phyloP scores from a whole-genome alignment of 257 asterid genomes.

The Nyctanthes arbortristis region DNA sequence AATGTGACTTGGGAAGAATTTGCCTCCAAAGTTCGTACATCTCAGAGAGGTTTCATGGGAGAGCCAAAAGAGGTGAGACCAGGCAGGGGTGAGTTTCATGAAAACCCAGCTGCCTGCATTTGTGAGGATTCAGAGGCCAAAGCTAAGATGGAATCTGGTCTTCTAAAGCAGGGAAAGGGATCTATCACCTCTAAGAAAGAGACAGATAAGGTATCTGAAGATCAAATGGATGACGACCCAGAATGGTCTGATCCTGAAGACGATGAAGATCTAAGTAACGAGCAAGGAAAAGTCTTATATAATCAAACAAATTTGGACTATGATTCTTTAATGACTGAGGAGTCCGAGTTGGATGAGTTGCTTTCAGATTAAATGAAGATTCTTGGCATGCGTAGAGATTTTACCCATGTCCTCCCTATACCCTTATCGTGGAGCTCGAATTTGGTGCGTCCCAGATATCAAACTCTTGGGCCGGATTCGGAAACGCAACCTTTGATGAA shows the following conservation, averaged over 20 bases:
- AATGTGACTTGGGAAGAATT: constrained; percentile 84
- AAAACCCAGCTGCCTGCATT: constrained; percentile 86
- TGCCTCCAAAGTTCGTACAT: constrained; percentile 46
- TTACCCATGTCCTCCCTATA: background rate
- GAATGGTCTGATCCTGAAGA: constrained; percentile 82
- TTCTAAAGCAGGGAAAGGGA: constrained; percentile 31
- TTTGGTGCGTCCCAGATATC: constrained; percentile 18
- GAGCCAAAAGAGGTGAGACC: constrained; percentile 90
- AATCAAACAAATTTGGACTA: constrained; percentile 66
- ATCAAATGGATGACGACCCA: constrained; percentile 55
- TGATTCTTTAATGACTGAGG: constrained; percentile 56
- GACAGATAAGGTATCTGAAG: constrained; percentile 31
- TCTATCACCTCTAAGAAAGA: constrained; percentile 37
- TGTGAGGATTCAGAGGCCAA: constrained; percentile 73
- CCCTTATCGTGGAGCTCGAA: background rate
- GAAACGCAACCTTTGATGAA: constrained; percentile 7
- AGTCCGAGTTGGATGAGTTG: constrained; percentile 77
- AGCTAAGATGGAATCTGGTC: constrained; percentile 33
- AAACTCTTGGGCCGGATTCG: constrained; percentile 12
- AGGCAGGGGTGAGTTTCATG: constrained; percentile 95
- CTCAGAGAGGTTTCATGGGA: constrained; percentile 92
- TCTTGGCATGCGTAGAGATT: background rate
- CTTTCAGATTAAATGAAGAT: constrained; percentile 64
- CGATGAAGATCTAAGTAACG: constrained; percentile 58
- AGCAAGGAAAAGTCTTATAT: constrained; percentile 32